A percentile compares a stretch with the other conserved stretches of the same genome.
Conservation (phyloP, 768 basidiomycete species). For the Stropharia rugosoannulata region DNA sequence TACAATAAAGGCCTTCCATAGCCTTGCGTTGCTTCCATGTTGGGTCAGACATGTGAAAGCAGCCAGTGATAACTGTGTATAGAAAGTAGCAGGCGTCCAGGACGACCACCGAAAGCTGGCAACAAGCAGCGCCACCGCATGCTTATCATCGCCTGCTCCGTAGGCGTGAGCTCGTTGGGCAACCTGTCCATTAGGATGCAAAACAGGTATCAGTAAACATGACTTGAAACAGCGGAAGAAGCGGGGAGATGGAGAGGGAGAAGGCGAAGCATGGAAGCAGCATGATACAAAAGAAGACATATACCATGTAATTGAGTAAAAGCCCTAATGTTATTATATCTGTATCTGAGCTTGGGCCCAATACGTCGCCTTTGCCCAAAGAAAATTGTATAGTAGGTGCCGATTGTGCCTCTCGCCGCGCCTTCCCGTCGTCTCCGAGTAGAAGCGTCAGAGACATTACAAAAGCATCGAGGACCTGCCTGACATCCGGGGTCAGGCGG, state of each 20-base stretch:
- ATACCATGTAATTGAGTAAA: slow-evolving; percentile 59
- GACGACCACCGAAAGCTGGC: slow-evolving; percentile 60
- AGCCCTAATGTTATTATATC: slow-evolving; percentile 67
- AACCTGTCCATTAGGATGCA: slow-evolving; percentile 39
- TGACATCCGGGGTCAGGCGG: slow-evolving; percentile 49
- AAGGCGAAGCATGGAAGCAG: slow-evolving; percentile 3
- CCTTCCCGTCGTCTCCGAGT: slow-evolving; percentile 69
- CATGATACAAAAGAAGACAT: slow-evolving; percentile 15
- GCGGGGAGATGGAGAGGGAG: not conserved
- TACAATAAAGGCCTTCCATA: slow-evolving; percentile 75
- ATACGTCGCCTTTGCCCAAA: slow-evolving; percentile 55
- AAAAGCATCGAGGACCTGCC: slow-evolving; percentile 60
- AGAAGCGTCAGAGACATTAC: slow-evolving; percentile 56
- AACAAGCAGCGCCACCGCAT: slow-evolving; percentile 54
- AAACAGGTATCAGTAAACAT: slow-evolving; percentile 7
- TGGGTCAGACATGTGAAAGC: slow-evolving; percentile 64
- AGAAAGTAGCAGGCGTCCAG: slow-evolving; percentile 63
- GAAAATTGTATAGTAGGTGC: slow-evolving; percentile 62
- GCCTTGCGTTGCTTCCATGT: slow-evolving; percentile 29
- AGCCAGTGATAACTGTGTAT: slow-evolving; percentile 64
- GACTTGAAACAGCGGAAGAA: slow-evolving; percentile 12
- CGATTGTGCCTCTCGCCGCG: slow-evolving; percentile 68
- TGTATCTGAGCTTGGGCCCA: slow-evolving; percentile 58
- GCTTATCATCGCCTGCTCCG: slow-evolving; percentile 57
- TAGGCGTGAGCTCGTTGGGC: slow-evolving; percentile 56